These are phyloP conservation scores for Aspergillus chevalieri DNA, from an alignment of 2,329 filamentous ascomycete genomes.

Conservation along the genomic window DNA sequence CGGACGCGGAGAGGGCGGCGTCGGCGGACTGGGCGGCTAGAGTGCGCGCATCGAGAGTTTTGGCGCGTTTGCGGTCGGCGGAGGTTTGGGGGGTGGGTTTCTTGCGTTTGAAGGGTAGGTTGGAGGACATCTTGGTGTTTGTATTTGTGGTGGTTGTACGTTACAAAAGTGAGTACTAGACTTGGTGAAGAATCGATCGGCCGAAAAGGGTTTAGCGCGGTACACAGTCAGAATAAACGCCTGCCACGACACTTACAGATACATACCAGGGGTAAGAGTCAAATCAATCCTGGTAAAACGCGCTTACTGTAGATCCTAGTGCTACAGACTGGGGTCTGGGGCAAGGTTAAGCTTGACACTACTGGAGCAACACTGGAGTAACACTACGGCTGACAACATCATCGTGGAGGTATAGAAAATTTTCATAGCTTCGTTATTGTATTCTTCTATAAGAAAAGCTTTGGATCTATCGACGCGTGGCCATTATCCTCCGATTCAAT, in stretches of 20 bases:
- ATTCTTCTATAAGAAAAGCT: constrained; percentile 10
- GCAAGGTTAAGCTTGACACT: background rate
- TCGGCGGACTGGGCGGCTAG: constrained; percentile 41
- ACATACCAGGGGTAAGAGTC: background rate
- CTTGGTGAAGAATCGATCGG: no score
- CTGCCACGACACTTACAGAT: background rate
- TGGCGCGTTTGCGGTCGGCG: constrained; percentile 37
- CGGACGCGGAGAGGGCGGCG: constrained; percentile 52
- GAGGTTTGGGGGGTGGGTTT: constrained; percentile 14
- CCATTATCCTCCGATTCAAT: constrained; percentile 12
- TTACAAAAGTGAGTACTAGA: no score
- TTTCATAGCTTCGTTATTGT: constrained; percentile 20
- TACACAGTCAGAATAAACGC: no score
- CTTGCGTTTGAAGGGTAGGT: constrained; percentile 29
- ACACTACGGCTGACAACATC: background rate
- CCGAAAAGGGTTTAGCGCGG: no score
- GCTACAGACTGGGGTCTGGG: background rate
- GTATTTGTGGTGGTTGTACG: background rate
- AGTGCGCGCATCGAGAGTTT: constrained; percentile 38
- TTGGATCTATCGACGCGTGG: constrained; percentile 7
- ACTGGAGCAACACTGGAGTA: background rate
- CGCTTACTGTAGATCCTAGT: background rate
- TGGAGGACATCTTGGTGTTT: constrained; percentile 26
- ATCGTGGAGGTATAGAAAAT: background rate
- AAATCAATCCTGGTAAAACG: background rate